Percentiles rank a stretch among this genome's conserved stretches.
phyloP scores from a whole-genome alignment of 2,329 filamentous ascomycete genomes.

The Truncatella angustata region DNA sequence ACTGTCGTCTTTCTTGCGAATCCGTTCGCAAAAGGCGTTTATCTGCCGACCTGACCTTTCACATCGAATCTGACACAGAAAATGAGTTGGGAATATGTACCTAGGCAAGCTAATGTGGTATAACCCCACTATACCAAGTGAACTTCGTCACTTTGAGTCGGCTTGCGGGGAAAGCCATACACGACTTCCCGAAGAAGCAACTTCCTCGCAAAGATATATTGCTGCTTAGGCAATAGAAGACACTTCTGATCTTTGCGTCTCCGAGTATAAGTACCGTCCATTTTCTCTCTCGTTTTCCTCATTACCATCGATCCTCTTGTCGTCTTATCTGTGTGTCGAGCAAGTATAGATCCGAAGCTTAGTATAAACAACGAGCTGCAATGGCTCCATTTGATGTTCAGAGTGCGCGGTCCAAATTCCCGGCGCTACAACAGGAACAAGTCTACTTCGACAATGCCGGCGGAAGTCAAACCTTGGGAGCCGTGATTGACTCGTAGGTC shows the following conservation, averaged over 20 bases:
- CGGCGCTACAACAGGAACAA: conserved; percentile 64
- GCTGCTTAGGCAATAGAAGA: background rate
- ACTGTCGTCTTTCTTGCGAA: too few relatives aligned
- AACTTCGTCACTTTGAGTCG: conserved; percentile 1
- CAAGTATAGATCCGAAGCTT: too few relatives aligned
- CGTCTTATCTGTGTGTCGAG: too few relatives aligned
- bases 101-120: conserved; percentile 10
- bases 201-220: background rate
- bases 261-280: too few relatives aligned
- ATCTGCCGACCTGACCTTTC: too few relatives aligned
- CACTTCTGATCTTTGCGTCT: background rate
- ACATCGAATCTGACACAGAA: too few relatives aligned
- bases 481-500: conserved; percentile 64
- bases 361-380: too few relatives aligned
- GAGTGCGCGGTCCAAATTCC: conserved; percentile 60
- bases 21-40: too few relatives aligned
- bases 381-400: conserved; percentile 50
- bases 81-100: conserved; percentile 3
- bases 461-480: conserved; percentile 67
- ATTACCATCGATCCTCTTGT: too few relatives aligned
- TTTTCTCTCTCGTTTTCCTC: background rate
- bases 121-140: background rate
- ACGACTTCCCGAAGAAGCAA: background rate
- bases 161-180: conserved; percentile 1
- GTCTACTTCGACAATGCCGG: conserved; percentile 79